Base-by-base conservation (phyloP, 225 moss, liverwort and hornwort genomes). In the Takakia lepidozioides region DNA sequence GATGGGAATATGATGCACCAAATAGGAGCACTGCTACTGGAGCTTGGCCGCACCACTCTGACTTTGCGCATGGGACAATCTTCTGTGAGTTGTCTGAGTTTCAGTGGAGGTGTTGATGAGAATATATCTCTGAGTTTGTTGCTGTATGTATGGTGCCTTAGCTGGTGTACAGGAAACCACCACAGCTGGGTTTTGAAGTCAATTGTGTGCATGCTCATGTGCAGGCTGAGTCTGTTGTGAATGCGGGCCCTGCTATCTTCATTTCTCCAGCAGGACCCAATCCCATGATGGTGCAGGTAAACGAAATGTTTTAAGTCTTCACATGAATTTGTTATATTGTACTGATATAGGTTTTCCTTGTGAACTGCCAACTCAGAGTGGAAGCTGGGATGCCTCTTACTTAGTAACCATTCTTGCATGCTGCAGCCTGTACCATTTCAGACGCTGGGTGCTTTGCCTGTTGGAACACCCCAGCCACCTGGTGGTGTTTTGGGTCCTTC, bases 211-310 rank as follows among this genome's bases (percentile, higher is more conserved):
- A 76, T 69, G 66, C 72, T 45, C 23, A 10, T 45, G 44, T 59
- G 58, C 80, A 81, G 80, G 75, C 46, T 34, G 89, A 95, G 37
- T 89, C 93, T 27, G 80, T 65, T 30, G 89, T 95, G 5, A 89
- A 87, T 71, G 70, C 89, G 25, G 93, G 93, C 46, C 86, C 89
- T 62, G 93, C 93, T 44, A 82, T 95, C 58, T 95, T 98, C 48
- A 87, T 98, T 35, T 91, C 90, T 16, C 90, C 95, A 11, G 66
- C 87, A 5, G 95, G 95, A 23, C 95, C 95, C 7, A 98, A 98
- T 60, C 87, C 95, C 16, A 98, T 98, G 90, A 95, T 95, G 84
- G 86, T 95, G 44, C 93, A 95, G 93, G 93, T 93, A 26, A 51
- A 65, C 38, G 11, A 34, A 18, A 42, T n/a, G n/a, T n/a, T n/a